Base-by-base conservation (phyloP, 768 basidiomycete genomes). In the Mycena vulgaris region DNA sequence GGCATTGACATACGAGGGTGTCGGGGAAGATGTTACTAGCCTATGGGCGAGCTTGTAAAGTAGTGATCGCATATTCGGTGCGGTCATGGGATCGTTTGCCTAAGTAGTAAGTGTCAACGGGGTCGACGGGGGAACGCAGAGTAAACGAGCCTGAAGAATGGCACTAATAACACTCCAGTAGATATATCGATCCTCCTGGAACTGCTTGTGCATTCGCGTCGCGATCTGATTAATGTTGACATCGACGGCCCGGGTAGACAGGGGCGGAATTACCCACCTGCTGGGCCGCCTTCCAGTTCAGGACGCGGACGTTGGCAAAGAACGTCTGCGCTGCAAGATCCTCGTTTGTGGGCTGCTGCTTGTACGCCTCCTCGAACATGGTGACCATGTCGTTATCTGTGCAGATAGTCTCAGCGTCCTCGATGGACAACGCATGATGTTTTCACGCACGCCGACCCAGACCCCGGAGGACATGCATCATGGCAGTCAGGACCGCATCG, bases 311-410 rank as follows among this genome's bases (percentile, higher is more conserved):
- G 76, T 95, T 93, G 23, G 95, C 94, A 77, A 95, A 93, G 83
- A 96, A 96, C 0, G 93, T 91, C 78, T 96, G 94, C 27, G 88
- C 87, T 25, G 92, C 95, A 11, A 95, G 89, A 69, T 96, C 95
- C 77, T 96, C 95, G 75, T 94, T 95, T 6, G 80, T 75, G 23
- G 95, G 95, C 67, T 93, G 89, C 70, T 91, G 89, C 79, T 92
- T 95, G 83, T 88, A 95, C 2, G 95, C 95, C 56, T 94, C 91
- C 70, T 95, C 95, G 75, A 93, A 95, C 92, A 96, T 94, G 11
- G 85, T 85, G 48, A 95, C 88, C 84, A 92, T 90, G 80, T 96
- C 95, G 68, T 89, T 88, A 80, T 93, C 94, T 86, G 62, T 31
- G 21, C 58, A 68, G 37, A 39, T 27, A 25, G 21, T 62, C 63